Conservation (phyloP, 768 basidiomycete genomes). For the Lactarius tabidus region DNA sequence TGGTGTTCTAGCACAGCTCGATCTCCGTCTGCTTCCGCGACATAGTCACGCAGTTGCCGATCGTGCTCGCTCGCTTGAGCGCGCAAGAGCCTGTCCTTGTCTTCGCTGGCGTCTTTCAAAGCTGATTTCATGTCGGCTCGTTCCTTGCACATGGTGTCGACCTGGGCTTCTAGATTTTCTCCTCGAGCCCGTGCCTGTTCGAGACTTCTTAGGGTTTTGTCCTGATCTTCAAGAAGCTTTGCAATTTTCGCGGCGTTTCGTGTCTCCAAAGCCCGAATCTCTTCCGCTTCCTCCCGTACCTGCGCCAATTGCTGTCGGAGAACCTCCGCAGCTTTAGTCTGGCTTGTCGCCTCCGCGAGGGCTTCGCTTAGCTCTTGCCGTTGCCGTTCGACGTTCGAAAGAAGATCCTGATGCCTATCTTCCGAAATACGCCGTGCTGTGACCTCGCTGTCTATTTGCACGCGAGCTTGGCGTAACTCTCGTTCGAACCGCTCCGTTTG, state of each 20-base stretch:
- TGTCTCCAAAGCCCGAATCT: constrained; percentile 62
- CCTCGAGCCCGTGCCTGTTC: constrained; percentile 73
- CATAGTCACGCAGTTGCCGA: constrained; percentile 73
- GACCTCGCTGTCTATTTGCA: constrained; percentile 60
- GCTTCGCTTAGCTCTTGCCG: constrained; percentile 52
- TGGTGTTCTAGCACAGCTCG: constrained; percentile 89
- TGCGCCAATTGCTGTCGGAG: constrained; percentile 61
- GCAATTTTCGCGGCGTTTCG: constrained; percentile 61
- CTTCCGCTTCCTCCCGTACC: constrained; percentile 58
- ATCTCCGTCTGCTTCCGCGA: constrained; percentile 91
- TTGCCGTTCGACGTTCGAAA: constrained; percentile 52
- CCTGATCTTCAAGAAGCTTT: constrained; percentile 70
- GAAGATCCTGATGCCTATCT: constrained; percentile 55
- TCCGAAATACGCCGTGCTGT: constrained; percentile 61
- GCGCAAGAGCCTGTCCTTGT: constrained; percentile 75
- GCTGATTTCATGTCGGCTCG: constrained; percentile 66
- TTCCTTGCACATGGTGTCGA: constrained; percentile 65
- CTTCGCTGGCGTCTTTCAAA: constrained; percentile 60
- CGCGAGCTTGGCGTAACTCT: constrained; percentile 57
- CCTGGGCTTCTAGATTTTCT: constrained; percentile 72
- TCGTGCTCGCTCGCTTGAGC: constrained; percentile 69
- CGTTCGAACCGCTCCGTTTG: constrained; percentile 56
- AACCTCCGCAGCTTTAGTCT: constrained; percentile 53
- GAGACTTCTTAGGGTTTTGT: constrained; percentile 60
- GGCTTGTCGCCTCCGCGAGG: constrained; percentile 65